A percentile compares a stretch with the other conserved stretches of the same genome.
phyloP scores from a whole-genome alignment of 139 green algal species.

The Chlorella sp. region DNA sequence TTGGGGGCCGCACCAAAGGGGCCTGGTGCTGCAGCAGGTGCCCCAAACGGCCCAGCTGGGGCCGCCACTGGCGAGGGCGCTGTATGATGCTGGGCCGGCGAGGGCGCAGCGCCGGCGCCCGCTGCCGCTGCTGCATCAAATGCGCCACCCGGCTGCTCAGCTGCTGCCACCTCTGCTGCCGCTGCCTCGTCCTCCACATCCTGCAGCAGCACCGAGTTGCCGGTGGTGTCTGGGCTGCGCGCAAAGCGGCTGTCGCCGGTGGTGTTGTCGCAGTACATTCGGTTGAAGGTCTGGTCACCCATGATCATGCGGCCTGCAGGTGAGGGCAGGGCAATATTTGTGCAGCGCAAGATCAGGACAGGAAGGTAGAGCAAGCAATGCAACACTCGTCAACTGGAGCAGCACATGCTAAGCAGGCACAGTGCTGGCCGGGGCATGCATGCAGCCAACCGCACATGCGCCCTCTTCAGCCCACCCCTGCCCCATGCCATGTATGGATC shows the following conservation, averaged over 20 bases:
- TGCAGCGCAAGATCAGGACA: neutral
- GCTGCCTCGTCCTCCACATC: neutral
- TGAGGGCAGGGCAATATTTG: neutral
- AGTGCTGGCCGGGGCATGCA: neutral
- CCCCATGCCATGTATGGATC: no score
- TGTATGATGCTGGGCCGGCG: neutral
- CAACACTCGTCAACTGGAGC: neutral
- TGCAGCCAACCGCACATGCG: no score
- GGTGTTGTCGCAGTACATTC: constrained; percentile 65
- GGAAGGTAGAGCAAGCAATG: neutral
- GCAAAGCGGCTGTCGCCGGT: constrained; percentile 32
- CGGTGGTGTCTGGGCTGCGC: constrained; percentile 14
- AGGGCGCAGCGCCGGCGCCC: neutral
- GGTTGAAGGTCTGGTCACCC: constrained; percentile 79
- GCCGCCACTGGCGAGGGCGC: neutral
- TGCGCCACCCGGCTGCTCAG: neutral
- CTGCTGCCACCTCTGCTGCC: neutral
- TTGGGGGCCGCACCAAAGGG: neutral
- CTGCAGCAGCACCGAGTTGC: constrained; percentile 14
- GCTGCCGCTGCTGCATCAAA: neutral
- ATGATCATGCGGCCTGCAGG: constrained; percentile 67
- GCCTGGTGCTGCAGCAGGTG: neutral
- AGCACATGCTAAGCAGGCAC: neutral
- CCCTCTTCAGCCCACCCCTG: no score
- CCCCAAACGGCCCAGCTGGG: neutral